Evolutionary conservation across 768 basidiomycete genomes (phyloP).

Genomic region (Lentinula lateritia): DNA sequence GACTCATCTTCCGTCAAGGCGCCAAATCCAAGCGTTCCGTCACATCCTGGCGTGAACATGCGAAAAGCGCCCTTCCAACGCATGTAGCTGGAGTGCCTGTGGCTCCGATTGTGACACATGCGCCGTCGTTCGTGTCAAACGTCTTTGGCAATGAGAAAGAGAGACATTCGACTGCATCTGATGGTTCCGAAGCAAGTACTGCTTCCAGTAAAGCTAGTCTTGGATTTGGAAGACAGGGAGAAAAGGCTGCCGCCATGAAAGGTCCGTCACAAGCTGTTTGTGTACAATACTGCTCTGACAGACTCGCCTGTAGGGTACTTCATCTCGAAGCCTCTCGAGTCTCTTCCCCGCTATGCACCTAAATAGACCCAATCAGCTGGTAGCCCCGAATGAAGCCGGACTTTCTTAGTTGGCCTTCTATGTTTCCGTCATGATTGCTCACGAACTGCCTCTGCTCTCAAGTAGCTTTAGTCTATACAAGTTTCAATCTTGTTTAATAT

Average conservation of each 20-base stretch:
- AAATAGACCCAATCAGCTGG: constrained; percentile 11
- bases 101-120: constrained; percentile 28
- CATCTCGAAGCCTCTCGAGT: constrained; percentile 53
- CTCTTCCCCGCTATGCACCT: constrained; percentile 47
- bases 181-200: constrained; percentile 1
- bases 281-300: constrained; percentile 3
- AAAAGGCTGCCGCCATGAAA: constrained; percentile 67
- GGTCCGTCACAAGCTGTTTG: constrained; percentile 33
- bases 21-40: constrained; percentile 65
- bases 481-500: background rate
- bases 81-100: constrained; percentile 22
- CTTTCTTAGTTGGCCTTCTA: background rate
- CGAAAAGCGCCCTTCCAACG: constrained; percentile 53
- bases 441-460: background rate
- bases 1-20: constrained; percentile 70
- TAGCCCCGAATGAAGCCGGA: background rate
- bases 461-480: background rate
- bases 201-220: constrained; percentile 36
- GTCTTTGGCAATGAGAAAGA: constrained; percentile 18
- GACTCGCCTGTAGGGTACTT: constrained; percentile 37
- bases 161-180: constrained; percentile 4
- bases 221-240: constrained; percentile 79
- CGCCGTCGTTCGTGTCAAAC: constrained; percentile 26
- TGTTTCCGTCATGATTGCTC: background rate
- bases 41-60: constrained; percentile 57